Conservation (phyloP, 306 rosid species). For the Quercus wislizeni region DNA sequence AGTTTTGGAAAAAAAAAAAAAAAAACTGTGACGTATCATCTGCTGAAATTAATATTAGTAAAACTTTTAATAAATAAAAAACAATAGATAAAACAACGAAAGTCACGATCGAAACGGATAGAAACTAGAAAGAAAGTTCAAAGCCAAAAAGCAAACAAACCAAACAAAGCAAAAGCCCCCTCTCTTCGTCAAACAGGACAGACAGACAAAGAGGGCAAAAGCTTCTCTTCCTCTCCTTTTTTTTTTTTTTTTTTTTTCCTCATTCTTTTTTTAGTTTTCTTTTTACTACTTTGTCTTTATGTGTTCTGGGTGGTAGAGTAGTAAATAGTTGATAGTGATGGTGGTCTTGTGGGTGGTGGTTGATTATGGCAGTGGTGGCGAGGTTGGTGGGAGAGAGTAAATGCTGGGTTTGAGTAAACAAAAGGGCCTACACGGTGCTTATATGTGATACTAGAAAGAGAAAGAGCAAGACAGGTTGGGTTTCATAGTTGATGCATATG, state of each 20-base stretch:
- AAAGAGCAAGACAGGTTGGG: slow-evolving; percentile 22
- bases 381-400: slow-evolving; percentile 77
- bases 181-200: slow-evolving; percentile 15
- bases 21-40: slow-evolving; percentile 5
- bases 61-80: background rate
- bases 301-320: slow-evolving; percentile 5
- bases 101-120: slow-evolving; percentile 48
- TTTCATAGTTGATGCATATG: slow-evolving; percentile 26
- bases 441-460: slow-evolving; percentile 7
- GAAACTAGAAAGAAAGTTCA: slow-evolving; percentile 28
- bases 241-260: background rate
- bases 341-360: slow-evolving; percentile 33
- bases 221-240: background rate
- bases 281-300: background rate
- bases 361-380: slow-evolving; percentile 34
- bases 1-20: background rate
- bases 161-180: background rate
- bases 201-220: slow-evolving; percentile 32
- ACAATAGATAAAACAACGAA: slow-evolving; percentile 7
- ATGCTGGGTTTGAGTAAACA: slow-evolving; percentile 42
- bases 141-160: slow-evolving; percentile 5
- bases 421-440: slow-evolving; percentile 48
- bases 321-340: background rate
- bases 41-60: background rate
- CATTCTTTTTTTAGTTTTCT: background rate